phyloP scores from a whole-genome alignment of 768 basidiomycete genomes.

The Sistotremastrum niveocremeum region DNA sequence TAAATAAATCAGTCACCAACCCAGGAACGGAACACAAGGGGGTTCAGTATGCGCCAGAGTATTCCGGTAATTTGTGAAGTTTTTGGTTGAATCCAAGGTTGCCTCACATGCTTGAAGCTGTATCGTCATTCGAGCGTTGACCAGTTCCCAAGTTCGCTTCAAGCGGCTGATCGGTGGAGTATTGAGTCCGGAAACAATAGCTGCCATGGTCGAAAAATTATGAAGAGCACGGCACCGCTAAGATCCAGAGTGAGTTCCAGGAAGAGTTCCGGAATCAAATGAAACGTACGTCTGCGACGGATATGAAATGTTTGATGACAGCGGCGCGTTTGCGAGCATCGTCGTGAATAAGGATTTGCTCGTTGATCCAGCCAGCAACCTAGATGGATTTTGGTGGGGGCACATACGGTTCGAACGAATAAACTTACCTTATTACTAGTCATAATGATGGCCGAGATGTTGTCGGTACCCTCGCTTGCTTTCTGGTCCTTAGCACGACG shows the following conservation, averaged over 20 bases:
- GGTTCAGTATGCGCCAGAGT: conserved; percentile 73
- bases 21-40: conserved; percentile 94
- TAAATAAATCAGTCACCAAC: conserved; percentile 27
- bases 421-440: conserved; percentile 67
- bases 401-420: not conserved
- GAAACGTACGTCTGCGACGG: conserved; percentile 65
- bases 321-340: conserved; percentile 73
- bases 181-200: conserved; percentile 87
- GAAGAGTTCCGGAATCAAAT: conserved; percentile 3
- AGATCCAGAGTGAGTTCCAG: not conserved
- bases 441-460: conserved; percentile 77
- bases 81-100: conserved; percentile 86
- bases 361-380: conserved; percentile 92
- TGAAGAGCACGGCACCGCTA: conserved; percentile 82
- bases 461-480: conserved; percentile 54
- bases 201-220: conserved; percentile 96
- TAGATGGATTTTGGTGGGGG: conserved; percentile 16
- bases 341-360: conserved; percentile 65
- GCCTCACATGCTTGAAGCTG: conserved; percentile 72
- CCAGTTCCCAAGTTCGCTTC: conserved; percentile 88
- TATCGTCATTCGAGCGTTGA: conserved; percentile 59
- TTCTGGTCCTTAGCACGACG: conserved; percentile 69
- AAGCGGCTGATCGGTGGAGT: conserved; percentile 86
- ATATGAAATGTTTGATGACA: conserved; percentile 82
- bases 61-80: conserved; percentile 84